Evolutionary conservation across 208 protist genomes (phyloP).

Genomic region (Angomonas ambiguus): DNA sequence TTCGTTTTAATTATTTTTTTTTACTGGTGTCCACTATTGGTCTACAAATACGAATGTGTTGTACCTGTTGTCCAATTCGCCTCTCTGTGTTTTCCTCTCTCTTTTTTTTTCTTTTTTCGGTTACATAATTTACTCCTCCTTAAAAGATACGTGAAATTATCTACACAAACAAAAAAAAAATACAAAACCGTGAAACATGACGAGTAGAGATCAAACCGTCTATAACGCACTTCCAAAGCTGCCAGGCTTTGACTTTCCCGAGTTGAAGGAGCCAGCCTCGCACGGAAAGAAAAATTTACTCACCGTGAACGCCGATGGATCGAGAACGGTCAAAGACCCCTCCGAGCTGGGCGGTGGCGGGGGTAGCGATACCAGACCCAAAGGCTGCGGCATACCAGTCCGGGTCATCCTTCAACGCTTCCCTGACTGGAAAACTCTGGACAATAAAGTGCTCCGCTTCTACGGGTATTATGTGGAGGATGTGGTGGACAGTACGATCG

Average conservation of each 20-base stretch:
- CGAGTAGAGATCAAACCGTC: constrained; percentile 42
- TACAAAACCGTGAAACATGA: constrained; percentile 18
- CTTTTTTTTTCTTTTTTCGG: constrained; percentile 14
- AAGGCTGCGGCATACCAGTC: constrained; percentile 61
- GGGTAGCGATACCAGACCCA: neutral
- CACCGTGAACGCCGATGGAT: constrained; percentile 43
- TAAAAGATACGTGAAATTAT: neutral
- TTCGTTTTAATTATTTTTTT: too few relatives aligned
- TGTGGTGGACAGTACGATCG: constrained; percentile 87
- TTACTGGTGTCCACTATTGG: too few relatives aligned
- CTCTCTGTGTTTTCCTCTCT: constrained; percentile 6
- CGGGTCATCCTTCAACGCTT: constrained; percentile 68
- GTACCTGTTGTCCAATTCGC: neutral
- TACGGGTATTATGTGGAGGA: constrained; percentile 93
- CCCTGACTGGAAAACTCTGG: constrained; percentile 86
- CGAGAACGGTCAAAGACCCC: constrained; percentile 20
- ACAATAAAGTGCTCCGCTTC: constrained; percentile 94
- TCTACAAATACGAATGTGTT: too few relatives aligned
- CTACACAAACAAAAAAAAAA: neutral
- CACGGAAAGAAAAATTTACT: constrained; percentile 45
- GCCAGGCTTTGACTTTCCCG: constrained; percentile 70
- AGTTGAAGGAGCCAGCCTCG: constrained; percentile 54
- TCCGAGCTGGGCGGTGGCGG: constrained; percentile 2
- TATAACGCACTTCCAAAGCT: constrained; percentile 87
- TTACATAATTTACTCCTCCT: constrained; percentile 7